Evolutionary conservation across 2,329 filamentous ascomycete species (phyloP).

Genomic region (Arthrinium puccinioides): DNA sequence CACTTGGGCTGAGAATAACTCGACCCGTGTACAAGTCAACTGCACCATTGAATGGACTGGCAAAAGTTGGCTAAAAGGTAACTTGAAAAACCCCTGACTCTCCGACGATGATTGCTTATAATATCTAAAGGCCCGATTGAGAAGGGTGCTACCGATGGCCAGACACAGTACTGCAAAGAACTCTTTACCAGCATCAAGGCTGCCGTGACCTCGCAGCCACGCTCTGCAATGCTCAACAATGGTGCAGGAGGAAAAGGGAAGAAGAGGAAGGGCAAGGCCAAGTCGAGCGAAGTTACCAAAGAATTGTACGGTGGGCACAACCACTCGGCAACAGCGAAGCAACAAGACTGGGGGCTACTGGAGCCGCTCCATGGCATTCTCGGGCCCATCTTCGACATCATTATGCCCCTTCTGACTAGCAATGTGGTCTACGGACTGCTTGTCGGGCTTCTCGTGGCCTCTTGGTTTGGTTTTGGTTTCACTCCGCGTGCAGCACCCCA

Average conservation of each 20-base stretch:
- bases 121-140: slow-evolving; percentile 83
- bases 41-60: slow-evolving; percentile 93
- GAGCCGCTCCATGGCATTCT: slow-evolving; percentile 68
- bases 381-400: slow-evolving; percentile 60
- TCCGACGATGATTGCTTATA: background rate
- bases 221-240: slow-evolving; percentile 37
- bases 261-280: slow-evolving; percentile 53
- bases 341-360: slow-evolving; percentile 66
- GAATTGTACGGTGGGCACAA: slow-evolving; percentile 28
- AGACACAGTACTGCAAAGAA: slow-evolving; percentile 74
- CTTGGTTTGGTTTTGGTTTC: slow-evolving; percentile 63
- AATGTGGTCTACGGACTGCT: slow-evolving; percentile 74
- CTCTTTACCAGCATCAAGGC: slow-evolving; percentile 67
- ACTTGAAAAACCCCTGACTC: slow-evolving; percentile 19
- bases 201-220: slow-evolving; percentile 60
- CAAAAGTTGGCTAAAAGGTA: slow-evolving; percentile 97
- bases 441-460: slow-evolving; percentile 63
- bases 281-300: slow-evolving; percentile 40
- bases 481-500: slow-evolving; percentile 29
- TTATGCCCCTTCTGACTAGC: slow-evolving; percentile 65
- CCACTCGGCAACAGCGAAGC: slow-evolving; percentile 33
- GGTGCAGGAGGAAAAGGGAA: slow-evolving; percentile 46
- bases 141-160: slow-evolving; percentile 88
- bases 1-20: slow-evolving; percentile 82
- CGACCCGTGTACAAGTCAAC: slow-evolving; percentile 78